Base-by-base conservation (phyloP, 2,329 filamentous ascomycete genomes). In the Alternaria atra region DNA sequence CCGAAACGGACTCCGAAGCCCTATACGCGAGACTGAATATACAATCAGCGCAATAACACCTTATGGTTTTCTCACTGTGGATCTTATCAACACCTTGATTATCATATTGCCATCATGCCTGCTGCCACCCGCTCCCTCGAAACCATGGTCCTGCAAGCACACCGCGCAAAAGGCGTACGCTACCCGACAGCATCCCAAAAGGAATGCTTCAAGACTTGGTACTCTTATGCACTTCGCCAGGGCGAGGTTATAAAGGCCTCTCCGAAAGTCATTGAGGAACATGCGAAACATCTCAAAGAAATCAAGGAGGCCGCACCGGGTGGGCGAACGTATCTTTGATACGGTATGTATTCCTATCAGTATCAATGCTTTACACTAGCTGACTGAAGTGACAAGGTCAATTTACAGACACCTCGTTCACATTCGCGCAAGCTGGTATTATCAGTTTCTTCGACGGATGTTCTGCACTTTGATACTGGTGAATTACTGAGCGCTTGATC, bases 131-230 rank as follows among this genome's bases (percentile, higher is more conserved):
- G 73, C 47, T 70, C 69, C 20, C 73, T 77, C 56, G 72, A 76
- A 50, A 63, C 69, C 6, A 69, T 73, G 60, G 67, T 77, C 12
- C 67, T 77, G 2, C 70, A 75, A 62, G 75, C 75, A 12, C 75
- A 77, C 52, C 74, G 74, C 44, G 75, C 75, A 1, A 77, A 77
- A 46, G 75, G 75, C 12, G 63, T 77, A 10, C 72, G 73, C 42
- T 77, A 75, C 47, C 72, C 73, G 1, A 72, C 73, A 12, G 63
- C 70, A 15, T 37, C 61, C 0, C 72, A 74, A 25, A 77, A 77
- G 60, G 73, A 77, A 15, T 77, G 71, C 40, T 74, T 76, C 62
- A 77, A 77, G 58, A 77, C 75, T 0, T 77, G 75, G 75, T 77
- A 77, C 55, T 76, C 75, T 5, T 77, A 77, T 58, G 74, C 71